Evolutionary conservation across 345 rosid genomes (phyloP), one percentile per base, ranked within the genome.

Genomic region (Euphorbia peplus): DNA sequence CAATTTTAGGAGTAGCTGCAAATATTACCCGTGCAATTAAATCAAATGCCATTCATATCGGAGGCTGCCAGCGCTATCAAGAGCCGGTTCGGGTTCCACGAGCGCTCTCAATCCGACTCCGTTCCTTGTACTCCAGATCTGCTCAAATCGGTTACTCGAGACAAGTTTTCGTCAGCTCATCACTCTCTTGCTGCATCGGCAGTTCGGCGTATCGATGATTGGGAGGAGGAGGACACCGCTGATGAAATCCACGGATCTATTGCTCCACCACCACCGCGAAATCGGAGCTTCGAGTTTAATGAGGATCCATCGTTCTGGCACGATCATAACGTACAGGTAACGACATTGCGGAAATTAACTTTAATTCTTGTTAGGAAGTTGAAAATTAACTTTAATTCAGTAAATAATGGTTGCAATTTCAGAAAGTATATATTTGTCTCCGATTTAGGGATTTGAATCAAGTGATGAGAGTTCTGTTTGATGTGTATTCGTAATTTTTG

Each of bases 241-340:
- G 80, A 51, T 1, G 79, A 19, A 32, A 66, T 0, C 56, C 16
- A 60, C 41, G 82, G 71, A 29, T 65, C 82, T 4, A n/a, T 39
- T 52, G 56, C n/a, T n/a, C n/a, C 55, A 11, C 37, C 72, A 25
- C 72, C 71, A 5, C 75, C 69, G 62, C 78, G 84, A 41, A 19
- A 59, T 42, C 92, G 74, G 59, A 82, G 88, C 72, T 92, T 87
- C 54, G 98, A 92, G 73, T 75, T 92, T 70, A 61, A 59, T n/a
- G 97, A 95, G 60, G 98, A 90, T 79, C 96, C 98, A 1, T 85
- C 97, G 10, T 88, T 95, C 76, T 90, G 98, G 98, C 87, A 87
- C 79, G 99, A 95, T 42, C 97, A 83, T 71, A 95, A 95, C 65
- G 98, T 95, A 22, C 99, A 95, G 93, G 99, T 73, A 41, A 53